phyloP scores from a whole-genome alignment of 2,329 filamentous ascomycete species.

The Xylaria sp. region DNA sequence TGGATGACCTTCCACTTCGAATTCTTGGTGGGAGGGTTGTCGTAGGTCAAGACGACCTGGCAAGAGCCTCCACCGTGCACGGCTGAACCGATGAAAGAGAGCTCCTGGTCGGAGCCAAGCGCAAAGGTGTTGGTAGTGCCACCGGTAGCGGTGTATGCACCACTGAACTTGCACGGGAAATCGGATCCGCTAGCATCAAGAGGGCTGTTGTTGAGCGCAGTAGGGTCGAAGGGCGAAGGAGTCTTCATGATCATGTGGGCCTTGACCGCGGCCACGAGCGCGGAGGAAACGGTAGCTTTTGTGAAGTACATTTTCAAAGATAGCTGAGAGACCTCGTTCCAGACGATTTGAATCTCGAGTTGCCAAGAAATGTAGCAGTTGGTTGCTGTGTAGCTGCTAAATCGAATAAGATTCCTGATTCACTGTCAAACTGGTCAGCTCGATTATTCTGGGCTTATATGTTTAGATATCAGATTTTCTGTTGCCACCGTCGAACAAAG shows the following conservation, averaged over 20 bases:
- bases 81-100: conserved; percentile 77
- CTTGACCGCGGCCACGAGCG: conserved; percentile 68
- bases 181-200: conserved; percentile 69
- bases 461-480: neutral
- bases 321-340: conserved; percentile 54
- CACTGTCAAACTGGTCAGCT: conserved; percentile 21
- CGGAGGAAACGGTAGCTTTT: conserved; percentile 63
- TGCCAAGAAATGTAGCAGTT: conserved; percentile 43
- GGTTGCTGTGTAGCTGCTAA: conserved; percentile 42
- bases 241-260: conserved; percentile 81
- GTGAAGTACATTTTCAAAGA: conserved; percentile 63
- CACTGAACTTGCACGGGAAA: conserved; percentile 85
- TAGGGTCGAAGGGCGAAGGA: conserved; percentile 70
- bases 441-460: conserved; percentile 18
- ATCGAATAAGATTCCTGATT: conserved; percentile 33
- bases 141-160: conserved; percentile 57
- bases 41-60: conserved; percentile 87
- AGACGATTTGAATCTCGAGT: conserved; percentile 52
- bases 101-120: conserved; percentile 69
- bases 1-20: conserved; percentile 90
- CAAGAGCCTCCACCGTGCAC: conserved; percentile 93
- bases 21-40: conserved; percentile 71
- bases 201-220: conserved; percentile 68
- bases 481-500: conserved; percentile 21
- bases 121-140: conserved; percentile 68